These are phyloP conservation scores for Flaveria brownii DNA, from an alignment of 129 eudicot species.

Conservation along the genomic window DNA sequence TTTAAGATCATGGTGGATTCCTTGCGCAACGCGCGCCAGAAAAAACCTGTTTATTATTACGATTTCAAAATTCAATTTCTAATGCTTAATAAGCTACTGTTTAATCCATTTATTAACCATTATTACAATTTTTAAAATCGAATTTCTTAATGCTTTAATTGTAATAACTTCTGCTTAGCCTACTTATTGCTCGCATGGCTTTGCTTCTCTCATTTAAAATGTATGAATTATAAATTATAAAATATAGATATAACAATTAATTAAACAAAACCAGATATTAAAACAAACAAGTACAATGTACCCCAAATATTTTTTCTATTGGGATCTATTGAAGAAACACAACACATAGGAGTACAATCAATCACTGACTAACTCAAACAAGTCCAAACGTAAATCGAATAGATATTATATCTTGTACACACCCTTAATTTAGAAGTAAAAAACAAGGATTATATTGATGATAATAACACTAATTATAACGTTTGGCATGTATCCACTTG, in stretches of 20 bases:
- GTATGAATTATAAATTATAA: not conserved
- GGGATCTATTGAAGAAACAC: not conserved
- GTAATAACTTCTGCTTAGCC: not conserved
- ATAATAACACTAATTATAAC: slow-evolving; percentile 21
- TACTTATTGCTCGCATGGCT: not conserved
- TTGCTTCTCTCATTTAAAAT: not conserved
- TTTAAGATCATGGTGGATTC: no score
- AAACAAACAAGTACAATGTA: slow-evolving; percentile 1
- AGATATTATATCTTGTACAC: slow-evolving; percentile 1
- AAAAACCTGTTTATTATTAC: no score
- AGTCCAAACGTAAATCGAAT: not conserved
- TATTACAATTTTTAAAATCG: not conserved
- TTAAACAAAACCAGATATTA: not conserved
- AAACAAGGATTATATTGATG: not conserved
- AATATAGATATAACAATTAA: not conserved
- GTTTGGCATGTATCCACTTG: slow-evolving; percentile 14
- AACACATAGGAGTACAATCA: not conserved
- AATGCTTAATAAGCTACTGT: no score
- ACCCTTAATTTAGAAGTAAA: slow-evolving; percentile 1
- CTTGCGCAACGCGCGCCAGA: no score
- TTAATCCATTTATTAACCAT: not conserved
- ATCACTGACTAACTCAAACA: slow-evolving; percentile 3
- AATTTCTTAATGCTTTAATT: not conserved
- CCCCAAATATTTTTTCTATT: not conserved
- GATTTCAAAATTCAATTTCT: no score